Base-by-base conservation (phyloP, 2,329 filamentous ascomycete genomes). In the Talaromyces sp. region DNA sequence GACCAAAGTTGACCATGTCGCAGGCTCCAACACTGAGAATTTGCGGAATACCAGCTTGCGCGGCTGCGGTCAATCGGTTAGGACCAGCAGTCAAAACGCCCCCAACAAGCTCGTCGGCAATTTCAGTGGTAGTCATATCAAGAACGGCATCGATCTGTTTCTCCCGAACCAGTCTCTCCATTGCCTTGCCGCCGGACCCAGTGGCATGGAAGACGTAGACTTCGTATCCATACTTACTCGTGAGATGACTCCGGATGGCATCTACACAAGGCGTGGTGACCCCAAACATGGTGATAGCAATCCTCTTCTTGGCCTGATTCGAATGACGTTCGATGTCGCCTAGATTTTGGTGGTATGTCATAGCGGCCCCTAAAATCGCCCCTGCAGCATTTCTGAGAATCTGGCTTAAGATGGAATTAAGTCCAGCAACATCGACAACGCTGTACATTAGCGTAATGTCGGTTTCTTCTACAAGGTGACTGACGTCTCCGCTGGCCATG, bases 211-310 rank as follows among this genome's bases (percentile, higher is more conserved):
- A 90, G 2, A 89, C 78, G 64, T 84, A 87, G 2, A 82, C 79
- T 64, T 89, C 87, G 55, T 83, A 78, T 2, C 69, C 68, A 58
- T 78, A 72, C 2, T 73, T 71, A 1, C 70, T 62, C 56, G 83
- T 78, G 0, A 89, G 76, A 52, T 81, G 71, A 1, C 71, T 65
- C 0, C 85, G 79, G 1, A 87, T 82, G 1, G 70, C 73, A 53
- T 86, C 82, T 0, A 86, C 87, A 11, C 82, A 84, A 0, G 87
- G 86, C 0, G 87, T 90, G 0, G 88, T 91, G 7, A 90, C 87
- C 2, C 88, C 88, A 67, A 90, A 90, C 88, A 90, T 90, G 2
- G 87, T 89, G 26, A 90, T 82, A 0, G 82, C 88, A 7, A 90
- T 77, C 0, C 81, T 75, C 59, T 79, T 81, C 65, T 78, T 80